Conservation (phyloP, 2,329 filamentous ascomycete species). For the Clarireedia monteithiana region DNA sequence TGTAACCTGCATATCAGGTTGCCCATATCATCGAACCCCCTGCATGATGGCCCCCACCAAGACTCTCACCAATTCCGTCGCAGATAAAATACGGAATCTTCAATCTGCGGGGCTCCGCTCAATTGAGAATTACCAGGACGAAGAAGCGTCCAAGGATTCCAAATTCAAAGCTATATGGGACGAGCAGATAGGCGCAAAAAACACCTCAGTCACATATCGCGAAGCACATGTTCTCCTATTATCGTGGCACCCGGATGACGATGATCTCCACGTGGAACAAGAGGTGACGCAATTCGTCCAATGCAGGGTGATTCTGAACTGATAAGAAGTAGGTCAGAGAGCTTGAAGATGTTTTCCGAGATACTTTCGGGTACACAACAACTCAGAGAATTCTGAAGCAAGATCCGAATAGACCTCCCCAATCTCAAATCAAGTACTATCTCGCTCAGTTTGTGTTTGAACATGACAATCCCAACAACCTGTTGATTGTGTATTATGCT, state of each 20-base stretch:
- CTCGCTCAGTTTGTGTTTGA: background rate
- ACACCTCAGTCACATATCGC: background rate
- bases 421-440: background rate
- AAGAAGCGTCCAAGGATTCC: background rate
- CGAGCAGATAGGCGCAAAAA: background rate
- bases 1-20: no score
- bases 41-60: background rate
- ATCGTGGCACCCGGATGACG: constrained; percentile 1
- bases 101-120: background rate
- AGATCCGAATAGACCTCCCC: background rate
- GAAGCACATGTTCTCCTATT: background rate
- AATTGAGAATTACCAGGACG: background rate
- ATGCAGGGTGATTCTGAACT: background rate
- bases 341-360: background rate
- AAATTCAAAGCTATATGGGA: background rate
- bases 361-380: background rate
- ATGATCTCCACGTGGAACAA: background rate
- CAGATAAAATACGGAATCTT: background rate
- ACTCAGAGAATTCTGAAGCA: background rate
- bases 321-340: background rate
- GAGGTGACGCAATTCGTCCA: background rate
- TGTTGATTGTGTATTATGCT: constrained; percentile 2
- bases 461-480: background rate
- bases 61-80: background rate
- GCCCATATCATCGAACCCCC: no score